Percentiles rank a stretch among this genome's conserved stretches.
These are phyloP conservation scores for Beta macrorhiza DNA, from an alignment of 179 eudicot species.

Conservation along the genomic window DNA sequence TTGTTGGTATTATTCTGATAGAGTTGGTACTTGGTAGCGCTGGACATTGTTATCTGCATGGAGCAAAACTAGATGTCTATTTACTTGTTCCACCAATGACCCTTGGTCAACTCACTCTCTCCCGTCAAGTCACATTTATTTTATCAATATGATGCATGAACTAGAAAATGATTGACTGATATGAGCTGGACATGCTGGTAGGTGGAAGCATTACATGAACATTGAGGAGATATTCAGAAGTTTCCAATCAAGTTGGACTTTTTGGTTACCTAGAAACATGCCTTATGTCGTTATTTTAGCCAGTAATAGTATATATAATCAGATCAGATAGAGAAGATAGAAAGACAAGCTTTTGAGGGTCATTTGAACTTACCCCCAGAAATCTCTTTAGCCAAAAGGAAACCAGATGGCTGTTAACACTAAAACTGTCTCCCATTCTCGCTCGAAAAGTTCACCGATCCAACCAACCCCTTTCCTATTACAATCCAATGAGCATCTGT, in stretches of 20 bases:
- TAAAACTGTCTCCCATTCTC: slow-evolving; percentile 19
- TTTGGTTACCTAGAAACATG: neutral
- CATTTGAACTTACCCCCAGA: neutral
- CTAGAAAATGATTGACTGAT: neutral
- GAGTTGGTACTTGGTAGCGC: slow-evolving; percentile 2
- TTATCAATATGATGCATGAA: slow-evolving; percentile 11
- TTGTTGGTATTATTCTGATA: neutral
- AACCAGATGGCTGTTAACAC: slow-evolving; percentile 12
- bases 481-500: slow-evolving; percentile 20
- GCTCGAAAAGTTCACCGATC: slow-evolving; percentile 30
- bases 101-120: too few relatives aligned
- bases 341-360: neutral
- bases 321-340: neutral
- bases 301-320: neutral
- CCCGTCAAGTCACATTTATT: neutral
- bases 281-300: neutral
- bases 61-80: neutral
- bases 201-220: slow-evolving; percentile 18
- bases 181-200: slow-evolving; percentile 10
- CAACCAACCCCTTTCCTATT: slow-evolving; percentile 15
- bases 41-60: neutral
- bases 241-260: slow-evolving; percentile 5
- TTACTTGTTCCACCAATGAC: too few relatives aligned
- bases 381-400: neutral
- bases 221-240: slow-evolving; percentile 3